Evolutionary conservation across 805 yeast genomes (phyloP), one percentile per base, ranked within the genome.

Genomic region (Saccharomycopsis amapae): DNA sequence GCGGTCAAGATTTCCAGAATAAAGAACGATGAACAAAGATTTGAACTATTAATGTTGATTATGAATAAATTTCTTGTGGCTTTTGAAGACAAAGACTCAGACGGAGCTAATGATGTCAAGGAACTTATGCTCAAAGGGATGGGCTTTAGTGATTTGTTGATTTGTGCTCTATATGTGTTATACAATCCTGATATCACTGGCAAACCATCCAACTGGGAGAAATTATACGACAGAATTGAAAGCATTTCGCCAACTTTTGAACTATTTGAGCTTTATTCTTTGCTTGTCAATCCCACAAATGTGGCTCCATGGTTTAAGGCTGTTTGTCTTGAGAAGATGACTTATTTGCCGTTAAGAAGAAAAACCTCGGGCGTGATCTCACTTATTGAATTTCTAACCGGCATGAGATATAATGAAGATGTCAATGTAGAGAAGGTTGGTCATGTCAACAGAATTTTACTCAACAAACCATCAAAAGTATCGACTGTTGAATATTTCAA

Each of bases 301-400:
- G 56, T 63, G 0, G 42, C 25, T 5, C 45, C 44, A 5, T 67
- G 66, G 59, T 78, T 78, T 55, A 69, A 71, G 40, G 52, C 53
- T 4, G 65, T 71, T 46, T 67, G 85, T 3, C 60, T 81, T 40
- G 49, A 62, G 0, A 66, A 71, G 40, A 65, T 90, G 3, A 73
- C 81, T 0, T 50, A 59, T 2, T 61, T 86, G 23, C 82, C 84
- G 1, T 58, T 76, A 18, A 61, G 69, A 36, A 71, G 94, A 20
- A 61, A 72, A 2, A 60, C 62, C 1, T 80, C 82, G 56, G 97
- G 97, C 0, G 77, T 93, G 1, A 62, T 75, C 24, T 71, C 88
- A 1, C 62, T 90, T 41, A 69, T 88, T 24, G 97, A 90, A 60
- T 78, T 85, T 51, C 69, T 85, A 0, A 66, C 84, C 12, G 95